Conservation (phyloP, 202 grass and related monocot genomes). For the Bolboschoenoplectus hybrid region DNA sequence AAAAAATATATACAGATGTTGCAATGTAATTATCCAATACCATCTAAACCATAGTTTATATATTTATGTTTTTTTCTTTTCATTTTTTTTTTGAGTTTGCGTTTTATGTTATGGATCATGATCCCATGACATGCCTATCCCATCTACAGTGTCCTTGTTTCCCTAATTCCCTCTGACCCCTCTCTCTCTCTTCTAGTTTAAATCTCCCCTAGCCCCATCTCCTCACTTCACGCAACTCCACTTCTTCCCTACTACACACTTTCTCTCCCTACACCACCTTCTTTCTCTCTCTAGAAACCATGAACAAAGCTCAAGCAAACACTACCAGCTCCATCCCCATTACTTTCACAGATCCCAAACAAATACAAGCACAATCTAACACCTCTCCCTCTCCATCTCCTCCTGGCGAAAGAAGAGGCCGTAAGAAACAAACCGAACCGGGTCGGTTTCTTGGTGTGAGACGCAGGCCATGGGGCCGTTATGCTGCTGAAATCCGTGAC, state of each 20-base stretch:
- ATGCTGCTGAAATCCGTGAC: constrained; percentile 60
- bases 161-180: constrained; percentile 30
- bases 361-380: constrained; percentile 12
- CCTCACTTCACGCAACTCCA: constrained; percentile 15
- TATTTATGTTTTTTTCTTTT: not conserved
- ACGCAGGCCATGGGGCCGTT: constrained; percentile 50
- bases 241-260: constrained; percentile 6
- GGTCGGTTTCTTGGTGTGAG: constrained; percentile 52
- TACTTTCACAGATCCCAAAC: constrained; percentile 1
- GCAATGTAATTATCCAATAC: too few species aligned
- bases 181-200: constrained; percentile 36
- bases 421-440: constrained; percentile 48
- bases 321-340: constrained; percentile 4
- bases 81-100: not conserved
- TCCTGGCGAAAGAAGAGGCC: constrained; percentile 44
- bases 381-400: constrained; percentile 18
- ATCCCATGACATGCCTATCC: constrained; percentile 43
- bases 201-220: constrained; percentile 8
- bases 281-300: constrained; percentile 24
- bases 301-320: constrained; percentile 37
- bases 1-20: too few species aligned
- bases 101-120: constrained; percentile 15
- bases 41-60: too few species aligned
- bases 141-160: constrained; percentile 44
- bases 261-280: constrained; percentile 28